Evolutionary conservation across 2,329 filamentous ascomycete genomes (phyloP), one percentile per base, ranked within the genome.

Genomic region (Acrocalymma vagum): DNA sequence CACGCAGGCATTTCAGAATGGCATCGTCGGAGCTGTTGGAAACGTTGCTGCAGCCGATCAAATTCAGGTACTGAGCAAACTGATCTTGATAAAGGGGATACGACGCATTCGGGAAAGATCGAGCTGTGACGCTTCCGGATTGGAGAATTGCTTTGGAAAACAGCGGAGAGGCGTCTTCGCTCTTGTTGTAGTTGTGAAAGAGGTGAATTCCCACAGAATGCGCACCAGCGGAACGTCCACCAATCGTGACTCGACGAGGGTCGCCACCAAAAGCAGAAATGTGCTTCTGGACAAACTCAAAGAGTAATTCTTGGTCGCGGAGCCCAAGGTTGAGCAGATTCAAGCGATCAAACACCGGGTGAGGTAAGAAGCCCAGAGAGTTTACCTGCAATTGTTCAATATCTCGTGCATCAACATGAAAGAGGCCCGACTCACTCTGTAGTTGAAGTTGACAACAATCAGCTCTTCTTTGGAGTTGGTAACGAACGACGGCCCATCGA

Each of bases 241-340:
- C 72, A 10, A 73, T 54, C 0, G 60, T 69, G 22, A 74, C 70
- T 8, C 60, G 50, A 17, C 40, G 36, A 9, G 66, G 53, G 42
- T 74, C 70, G 15, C 70, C 71, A 3, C 71, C 71, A 38, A 73
- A 74, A 13, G 45, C 49, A 1, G 58, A 62, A 30, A 72, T 72
- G 40, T 73, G 70, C 15, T 69, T 53, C 15, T 62, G 56, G 3
- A 72, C 56, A 49, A 71, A 73, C 27, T 72, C 60, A 17, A 64
- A 55, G 1, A 54, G 35, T 2, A 45, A 23, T 22, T 51, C 42
- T 29, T 56, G 53, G 32, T 63, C 58, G 3, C 50, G 37, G 14
- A 64, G 52, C 1, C 61, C 61, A 7, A 64, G 57, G 35, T 64
- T 64, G 3, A 63, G 45, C 11, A 63, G 48, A 7, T 57, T 60